phyloP scores from a whole-genome alignment of 805 yeast species.

The Kodamaea leandrae region DNA sequence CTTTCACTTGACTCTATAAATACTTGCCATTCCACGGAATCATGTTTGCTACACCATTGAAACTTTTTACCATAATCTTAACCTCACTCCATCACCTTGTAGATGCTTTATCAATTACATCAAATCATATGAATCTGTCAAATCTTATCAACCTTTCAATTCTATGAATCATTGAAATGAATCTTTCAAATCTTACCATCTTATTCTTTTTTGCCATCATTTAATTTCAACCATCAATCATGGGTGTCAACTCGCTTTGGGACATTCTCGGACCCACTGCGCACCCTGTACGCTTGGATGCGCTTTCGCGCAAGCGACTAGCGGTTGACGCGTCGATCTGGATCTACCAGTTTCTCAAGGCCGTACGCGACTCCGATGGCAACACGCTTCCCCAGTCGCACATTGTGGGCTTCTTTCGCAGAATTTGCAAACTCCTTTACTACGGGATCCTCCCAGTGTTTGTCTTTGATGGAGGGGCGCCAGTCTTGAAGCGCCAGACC shows the following conservation, averaged over 20 bases:
- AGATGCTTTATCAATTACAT: too few species aligned
- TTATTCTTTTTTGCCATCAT: slow-evolving; percentile 1
- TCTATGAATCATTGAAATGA: too few species aligned
- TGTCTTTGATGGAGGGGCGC: slow-evolving; percentile 96
- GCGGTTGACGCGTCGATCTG: slow-evolving; percentile 99
- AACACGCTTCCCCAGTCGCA: slow-evolving; percentile 75
- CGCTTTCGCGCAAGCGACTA: slow-evolving; percentile 69
- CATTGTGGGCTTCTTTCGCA: slow-evolving; percentile 89
- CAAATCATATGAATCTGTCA: too few species aligned
- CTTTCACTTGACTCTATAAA: too few species aligned
- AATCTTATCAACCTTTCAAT: too few species aligned
- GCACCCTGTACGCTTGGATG: slow-evolving; percentile 83
- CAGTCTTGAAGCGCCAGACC: slow-evolving; percentile 74
- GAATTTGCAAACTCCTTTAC: slow-evolving; percentile 85
- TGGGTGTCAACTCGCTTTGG: slow-evolving; percentile 98
- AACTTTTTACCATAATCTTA: too few species aligned
- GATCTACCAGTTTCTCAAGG: slow-evolving; percentile 95
- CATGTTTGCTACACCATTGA: too few species aligned
- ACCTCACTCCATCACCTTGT: too few species aligned
- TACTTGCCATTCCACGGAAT: too few species aligned
- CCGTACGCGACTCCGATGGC: slow-evolving; percentile 86
- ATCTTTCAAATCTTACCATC: neutral
- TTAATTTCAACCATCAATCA: slow-evolving; percentile 27
- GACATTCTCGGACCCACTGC: slow-evolving; percentile 86
- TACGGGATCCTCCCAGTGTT: slow-evolving; percentile 87